Base-by-base conservation (phyloP, 768 basidiomycete genomes). In the Amanita phalloides region DNA sequence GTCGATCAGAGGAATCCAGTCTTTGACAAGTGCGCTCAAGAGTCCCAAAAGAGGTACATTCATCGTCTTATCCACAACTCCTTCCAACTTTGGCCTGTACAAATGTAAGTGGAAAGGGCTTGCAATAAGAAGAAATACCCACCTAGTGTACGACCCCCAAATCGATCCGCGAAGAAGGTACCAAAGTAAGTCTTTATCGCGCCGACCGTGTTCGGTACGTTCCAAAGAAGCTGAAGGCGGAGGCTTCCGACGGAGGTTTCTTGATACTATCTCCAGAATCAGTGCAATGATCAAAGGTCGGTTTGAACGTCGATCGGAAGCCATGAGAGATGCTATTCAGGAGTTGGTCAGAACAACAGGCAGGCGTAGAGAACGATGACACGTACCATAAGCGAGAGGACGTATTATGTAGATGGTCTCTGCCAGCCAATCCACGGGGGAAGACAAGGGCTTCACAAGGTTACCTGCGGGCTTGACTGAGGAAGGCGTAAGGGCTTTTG, bases 1-100 rank as follows among this genome's bases (percentile, higher is more conserved):
- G 63, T 92, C 81, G 54, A 92, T 87, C 62, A 92, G 68, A 17
- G 89, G 90, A 56, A 92, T 80, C 90, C 90, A 92, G 60, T 90
- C 89, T 56, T 79, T 82, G 53, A 89, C 63, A 53, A 92, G 68
- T 23, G 81, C 77, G 56, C 86, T 73, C 37, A 89, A 65, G 45
- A 90, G 62, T n/a, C 82, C 78, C 25, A 92, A 60, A 25, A 90
- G 47, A 13, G 88, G 88, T 42, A 72, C 73, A 51, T 70, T 69
- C 3, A 78, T 70, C 17, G 79, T 74, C 39, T 64, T 69, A 55
- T 78, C 67, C 30, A 78, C 81, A 55, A 90, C 68, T 1, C 72
- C 72, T 61, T 84, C 81, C 49, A 92, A 59, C 65, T 88, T 90
- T 23, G 87, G 86, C 56, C 90, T 90, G 59, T n/a, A 55, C n/a